Conservation (phyloP, 495 filamentous ascomycete species). For the Cetradonia linearis region DNA sequence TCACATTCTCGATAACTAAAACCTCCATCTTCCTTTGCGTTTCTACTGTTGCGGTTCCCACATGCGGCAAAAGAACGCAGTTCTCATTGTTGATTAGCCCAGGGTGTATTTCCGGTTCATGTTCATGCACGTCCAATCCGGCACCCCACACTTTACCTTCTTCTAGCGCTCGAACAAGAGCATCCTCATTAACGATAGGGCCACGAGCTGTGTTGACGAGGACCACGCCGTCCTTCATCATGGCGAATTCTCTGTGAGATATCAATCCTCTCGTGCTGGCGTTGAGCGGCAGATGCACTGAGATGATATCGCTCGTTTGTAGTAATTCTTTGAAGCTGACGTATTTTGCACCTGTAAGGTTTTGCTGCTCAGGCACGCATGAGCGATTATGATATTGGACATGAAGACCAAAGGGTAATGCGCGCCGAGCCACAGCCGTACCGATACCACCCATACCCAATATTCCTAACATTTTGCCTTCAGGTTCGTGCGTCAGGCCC, state of each 20-base stretch:
- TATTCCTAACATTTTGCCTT: constrained; percentile 64
- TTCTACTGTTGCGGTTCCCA: constrained; percentile 60
- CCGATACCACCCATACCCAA: constrained; percentile 85
- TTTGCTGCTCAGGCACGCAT: constrained; percentile 41
- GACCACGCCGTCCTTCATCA: constrained; percentile 56
- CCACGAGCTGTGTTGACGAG: constrained; percentile 64
- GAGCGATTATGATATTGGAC: constrained; percentile 63
- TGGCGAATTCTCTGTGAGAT: constrained; percentile 45
- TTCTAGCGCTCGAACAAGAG: constrained; percentile 55
- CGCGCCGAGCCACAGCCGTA: constrained; percentile 57
- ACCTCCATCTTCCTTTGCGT: constrained; percentile 70
- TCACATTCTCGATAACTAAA: constrained; percentile 59
- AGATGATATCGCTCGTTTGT: constrained; percentile 55
- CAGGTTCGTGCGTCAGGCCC: constrained; percentile 54
- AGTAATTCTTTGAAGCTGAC: constrained; percentile 41
- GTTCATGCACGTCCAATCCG: constrained; percentile 65
- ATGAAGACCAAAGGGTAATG: constrained; percentile 59
- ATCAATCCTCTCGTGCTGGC: constrained; percentile 60
- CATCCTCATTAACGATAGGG: constrained; percentile 64
- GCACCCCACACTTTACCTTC: constrained; percentile 59
- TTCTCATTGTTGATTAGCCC: constrained; percentile 59
- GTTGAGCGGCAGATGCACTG: constrained; percentile 65
- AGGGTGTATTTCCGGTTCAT: constrained; percentile 59
- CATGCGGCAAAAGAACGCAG: constrained; percentile 70
- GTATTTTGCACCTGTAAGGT: constrained; percentile 27